These are phyloP conservation scores for Dalechampia spathulata DNA, from an alignment of 441 rosid species.

Conservation along the genomic window DNA sequence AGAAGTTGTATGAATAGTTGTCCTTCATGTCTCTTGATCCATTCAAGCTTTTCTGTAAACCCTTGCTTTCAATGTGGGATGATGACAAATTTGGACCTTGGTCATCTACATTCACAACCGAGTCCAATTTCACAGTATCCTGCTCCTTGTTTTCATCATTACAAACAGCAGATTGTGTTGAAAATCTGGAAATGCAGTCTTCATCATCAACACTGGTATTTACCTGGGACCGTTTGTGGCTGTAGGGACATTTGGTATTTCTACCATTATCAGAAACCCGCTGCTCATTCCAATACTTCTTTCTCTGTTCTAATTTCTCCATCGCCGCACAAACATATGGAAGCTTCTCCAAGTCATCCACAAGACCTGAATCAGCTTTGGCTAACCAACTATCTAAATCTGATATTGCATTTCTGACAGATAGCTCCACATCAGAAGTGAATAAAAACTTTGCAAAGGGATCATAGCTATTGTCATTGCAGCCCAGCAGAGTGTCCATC, in stretches of 20 bases:
- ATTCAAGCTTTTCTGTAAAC: slow-evolving; percentile 24
- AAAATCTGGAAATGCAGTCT: slow-evolving; percentile 15
- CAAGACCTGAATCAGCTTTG: slow-evolving; percentile 83
- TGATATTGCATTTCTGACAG: slow-evolving; percentile 78
- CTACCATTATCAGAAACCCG: slow-evolving; percentile 23
- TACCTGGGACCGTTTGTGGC: slow-evolving; percentile 20
- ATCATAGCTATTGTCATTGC: slow-evolving; percentile 31
- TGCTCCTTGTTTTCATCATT: slow-evolving; percentile 24
- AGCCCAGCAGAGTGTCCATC: slow-evolving; percentile 12
- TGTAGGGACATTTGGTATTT: slow-evolving; percentile 18
- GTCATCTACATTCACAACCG: slow-evolving; percentile 29
- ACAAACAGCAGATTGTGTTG: slow-evolving; percentile 19
- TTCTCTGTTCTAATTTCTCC: slow-evolving; percentile 74
- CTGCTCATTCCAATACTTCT: slow-evolving; percentile 72
- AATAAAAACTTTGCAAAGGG: slow-evolving; percentile 74
- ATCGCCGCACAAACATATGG: slow-evolving; percentile 88
- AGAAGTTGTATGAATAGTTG: slow-evolving; percentile 60
- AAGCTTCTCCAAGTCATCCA: slow-evolving; percentile 85
- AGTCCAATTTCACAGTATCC: slow-evolving; percentile 22
- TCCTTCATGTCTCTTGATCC: slow-evolving; percentile 40
- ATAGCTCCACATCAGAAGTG: slow-evolving; percentile 76
- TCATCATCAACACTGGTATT: slow-evolving; percentile 23
- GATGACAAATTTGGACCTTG: slow-evolving; percentile 32
- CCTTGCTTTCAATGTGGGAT: slow-evolving; percentile 36
- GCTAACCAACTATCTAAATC: slow-evolving; percentile 89